Evolutionary conservation across 495 filamentous ascomycete genomes (phyloP).

Genomic region (Penicillium antarcticum): DNA sequence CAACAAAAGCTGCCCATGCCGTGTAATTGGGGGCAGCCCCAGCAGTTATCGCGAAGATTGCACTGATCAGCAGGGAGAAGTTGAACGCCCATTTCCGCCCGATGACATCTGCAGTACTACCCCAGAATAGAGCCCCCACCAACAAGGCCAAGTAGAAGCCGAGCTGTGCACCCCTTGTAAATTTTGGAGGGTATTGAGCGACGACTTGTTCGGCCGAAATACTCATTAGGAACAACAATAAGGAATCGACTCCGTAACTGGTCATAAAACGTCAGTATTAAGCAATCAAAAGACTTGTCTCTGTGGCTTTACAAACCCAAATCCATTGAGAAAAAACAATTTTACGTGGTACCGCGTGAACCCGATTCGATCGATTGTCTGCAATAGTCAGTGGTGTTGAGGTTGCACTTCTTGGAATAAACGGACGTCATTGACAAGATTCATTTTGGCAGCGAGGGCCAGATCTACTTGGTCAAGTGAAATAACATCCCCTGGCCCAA

Average conservation of each 20-base stretch:
- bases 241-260: slow-evolving; percentile 15
- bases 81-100: slow-evolving; percentile 42
- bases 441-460: slow-evolving; percentile 14
- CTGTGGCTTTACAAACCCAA: slow-evolving; percentile 6
- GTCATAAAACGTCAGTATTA: background rate
- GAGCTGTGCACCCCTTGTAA: slow-evolving; percentile 12
- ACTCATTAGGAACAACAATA: slow-evolving; percentile 17
- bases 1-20: slow-evolving; percentile 11
- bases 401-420: background rate
- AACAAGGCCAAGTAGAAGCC: slow-evolving; percentile 24
- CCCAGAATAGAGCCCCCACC: slow-evolving; percentile 38
- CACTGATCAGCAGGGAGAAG: slow-evolving; percentile 35
- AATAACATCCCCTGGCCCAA: slow-evolving; percentile 6
- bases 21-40: slow-evolving; percentile 14
- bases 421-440: slow-evolving; percentile 18
- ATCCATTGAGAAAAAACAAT: slow-evolving; percentile 19
- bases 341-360: slow-evolving; percentile 18
- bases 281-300: background rate
- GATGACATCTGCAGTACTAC: slow-evolving; percentile 39
- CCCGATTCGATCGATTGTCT: slow-evolving; percentile 18
- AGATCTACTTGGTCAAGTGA: slow-evolving; percentile 11
- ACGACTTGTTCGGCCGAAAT: slow-evolving; percentile 17
- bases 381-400: background rate
- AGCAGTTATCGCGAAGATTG: slow-evolving; percentile 18
- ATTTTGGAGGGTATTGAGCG: slow-evolving; percentile 15